Percentiles rank a stretch among this genome's conserved stretches.
Evolutionary conservation across 2,329 filamentous ascomycete species (phyloP).

Genomic region (Thyridium curvatum): DNA sequence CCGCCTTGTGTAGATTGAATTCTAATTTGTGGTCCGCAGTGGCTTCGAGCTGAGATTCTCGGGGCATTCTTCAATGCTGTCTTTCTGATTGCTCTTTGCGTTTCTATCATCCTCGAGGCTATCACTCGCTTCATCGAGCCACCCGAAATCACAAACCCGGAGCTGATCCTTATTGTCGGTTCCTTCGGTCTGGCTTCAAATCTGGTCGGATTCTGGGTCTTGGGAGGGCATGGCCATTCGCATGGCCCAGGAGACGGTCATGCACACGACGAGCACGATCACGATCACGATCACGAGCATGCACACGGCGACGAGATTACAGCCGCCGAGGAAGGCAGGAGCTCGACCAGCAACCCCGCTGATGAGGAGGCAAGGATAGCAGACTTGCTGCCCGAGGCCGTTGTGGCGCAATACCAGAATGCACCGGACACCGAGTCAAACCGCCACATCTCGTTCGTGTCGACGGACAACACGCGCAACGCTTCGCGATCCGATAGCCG

Average conservation of each 20-base stretch:
- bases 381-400: constrained; percentile 57
- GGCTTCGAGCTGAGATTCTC: constrained; percentile 94
- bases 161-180: constrained; percentile 85
- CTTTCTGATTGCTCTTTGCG: constrained; percentile 90
- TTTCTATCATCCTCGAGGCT: constrained; percentile 94
- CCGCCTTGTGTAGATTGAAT: neutral
- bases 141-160: constrained; percentile 77
- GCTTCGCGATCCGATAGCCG: constrained; percentile 12
- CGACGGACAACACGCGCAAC: constrained; percentile 3
- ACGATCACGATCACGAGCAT: constrained; percentile 31
- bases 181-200: constrained; percentile 83
- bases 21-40: constrained; percentile 44
- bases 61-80: constrained; percentile 96
- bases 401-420: constrained; percentile 38
- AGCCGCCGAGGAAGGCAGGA: constrained; percentile 44
- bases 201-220: constrained; percentile 78
- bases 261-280: constrained; percentile 43
- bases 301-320: constrained; percentile 19
- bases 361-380: constrained; percentile 54
- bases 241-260: constrained; percentile 56
- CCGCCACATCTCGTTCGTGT: constrained; percentile 33
- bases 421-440: constrained; percentile 23
- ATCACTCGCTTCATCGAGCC: constrained; percentile 88
- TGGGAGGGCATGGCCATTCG: constrained; percentile 87
- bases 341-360: constrained; percentile 33